These are phyloP conservation scores for Bipolaris sorokiniana DNA, from an alignment of 2,329 filamentous ascomycete species.

Conservation along the genomic window DNA sequence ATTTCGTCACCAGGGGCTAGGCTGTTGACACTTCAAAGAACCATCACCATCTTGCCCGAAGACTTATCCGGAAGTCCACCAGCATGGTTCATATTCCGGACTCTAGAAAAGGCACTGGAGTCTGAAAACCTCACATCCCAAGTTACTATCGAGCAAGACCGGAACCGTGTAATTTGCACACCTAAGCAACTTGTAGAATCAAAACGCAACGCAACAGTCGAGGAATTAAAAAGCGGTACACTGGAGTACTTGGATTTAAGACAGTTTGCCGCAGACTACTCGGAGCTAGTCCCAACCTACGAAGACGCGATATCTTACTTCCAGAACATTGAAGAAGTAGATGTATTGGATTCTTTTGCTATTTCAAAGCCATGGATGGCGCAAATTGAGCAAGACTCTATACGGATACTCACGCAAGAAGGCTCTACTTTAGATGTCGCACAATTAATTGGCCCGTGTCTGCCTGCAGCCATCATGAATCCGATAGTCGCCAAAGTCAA, in stretches of 20 bases:
- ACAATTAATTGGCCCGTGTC: conserved; percentile 12
- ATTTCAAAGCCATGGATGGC: conserved; percentile 35
- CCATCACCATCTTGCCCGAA: conserved; percentile 21
- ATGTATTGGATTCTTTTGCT: conserved; percentile 25
- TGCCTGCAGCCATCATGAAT: conserved; percentile 20
- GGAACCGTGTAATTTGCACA: conserved; percentile 26
- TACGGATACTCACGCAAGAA: conserved; percentile 20
- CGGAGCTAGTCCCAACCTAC: conserved; percentile 23
- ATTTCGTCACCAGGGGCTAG: neutral
- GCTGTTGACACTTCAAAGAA: conserved; percentile 15
- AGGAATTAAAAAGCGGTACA: conserved; percentile 27
- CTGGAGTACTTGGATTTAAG: conserved; percentile 31
- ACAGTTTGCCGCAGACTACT: conserved; percentile 22
- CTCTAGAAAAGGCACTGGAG: conserved; percentile 17
- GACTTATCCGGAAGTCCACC: conserved; percentile 33
- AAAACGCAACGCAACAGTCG: conserved; percentile 25
- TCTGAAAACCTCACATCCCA: conserved; percentile 15
- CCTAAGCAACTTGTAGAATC: conserved; percentile 29
- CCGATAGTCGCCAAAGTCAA: conserved; percentile 18
- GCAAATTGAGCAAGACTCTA: conserved; percentile 20
- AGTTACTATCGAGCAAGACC: conserved; percentile 22
- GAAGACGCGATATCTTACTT: conserved; percentile 26
- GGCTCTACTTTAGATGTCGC: conserved; percentile 28
- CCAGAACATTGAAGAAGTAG: conserved; percentile 13
- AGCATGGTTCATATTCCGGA: conserved; percentile 29